phyloP scores from a whole-genome alignment of 1,139 yeast species.

The Geotrichum phurueaensis region DNA sequence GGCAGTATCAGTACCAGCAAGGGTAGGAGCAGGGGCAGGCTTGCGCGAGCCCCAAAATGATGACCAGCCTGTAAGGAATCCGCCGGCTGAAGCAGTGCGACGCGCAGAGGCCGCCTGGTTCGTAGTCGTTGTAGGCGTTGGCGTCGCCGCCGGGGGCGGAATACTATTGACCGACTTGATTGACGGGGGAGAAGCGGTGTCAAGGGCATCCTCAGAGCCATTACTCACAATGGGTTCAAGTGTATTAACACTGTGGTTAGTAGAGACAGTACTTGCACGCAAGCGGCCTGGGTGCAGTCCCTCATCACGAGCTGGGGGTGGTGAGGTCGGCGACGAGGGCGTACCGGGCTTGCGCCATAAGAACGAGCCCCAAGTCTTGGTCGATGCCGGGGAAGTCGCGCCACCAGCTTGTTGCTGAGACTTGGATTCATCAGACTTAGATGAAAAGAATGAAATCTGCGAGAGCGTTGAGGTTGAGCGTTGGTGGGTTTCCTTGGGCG shows the following conservation, averaged over 20 bases:
- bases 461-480: conserved; percentile 2
- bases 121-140: neutral
- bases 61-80: conserved; percentile 15
- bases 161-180: neutral
- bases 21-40: neutral
- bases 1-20: neutral
- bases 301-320: conserved; percentile 2
- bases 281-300: neutral
- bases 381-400: neutral
- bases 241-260: conserved; percentile 1
- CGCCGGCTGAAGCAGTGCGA: conserved; percentile 3
- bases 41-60: conserved; percentile 13
- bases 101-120: neutral
- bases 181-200: neutral
- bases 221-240: conserved; percentile 2
- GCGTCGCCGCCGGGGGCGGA: neutral
- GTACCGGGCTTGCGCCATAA: conserved; percentile 12
- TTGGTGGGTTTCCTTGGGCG: conserved; percentile 5
- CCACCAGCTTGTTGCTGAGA: neutral
- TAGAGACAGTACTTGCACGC: conserved; percentile 4
- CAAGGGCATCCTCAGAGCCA: neutral
- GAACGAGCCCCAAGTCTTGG: conserved; percentile 13
- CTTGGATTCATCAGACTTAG: neutral
- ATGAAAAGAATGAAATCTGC: neutral
- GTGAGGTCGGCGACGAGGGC: neutral